A percentile compares a stretch with the other conserved stretches of the same genome.
phyloP scores from a whole-genome alignment of 2,329 filamentous ascomycete genomes.

The Arthrobotrys pseudoclavata region DNA sequence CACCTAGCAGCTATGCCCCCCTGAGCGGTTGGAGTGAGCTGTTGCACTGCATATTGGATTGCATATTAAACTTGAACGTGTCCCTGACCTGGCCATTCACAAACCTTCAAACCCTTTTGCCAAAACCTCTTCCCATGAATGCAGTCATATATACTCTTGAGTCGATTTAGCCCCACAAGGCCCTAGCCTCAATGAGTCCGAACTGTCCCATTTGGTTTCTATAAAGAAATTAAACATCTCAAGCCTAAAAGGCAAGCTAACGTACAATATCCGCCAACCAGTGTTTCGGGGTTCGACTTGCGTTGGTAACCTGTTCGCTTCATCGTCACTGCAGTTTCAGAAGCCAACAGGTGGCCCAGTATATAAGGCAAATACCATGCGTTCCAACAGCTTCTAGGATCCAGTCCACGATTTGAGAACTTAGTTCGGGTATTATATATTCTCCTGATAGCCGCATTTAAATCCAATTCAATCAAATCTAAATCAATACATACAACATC shows the following conservation, averaged over 20 bases:
- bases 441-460: conserved; percentile 23
- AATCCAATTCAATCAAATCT: conserved; percentile 17
- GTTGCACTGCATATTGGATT: conserved; percentile 58
- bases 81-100: conserved; percentile 47
- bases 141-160: conserved; percentile 26
- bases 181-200: conserved; percentile 40
- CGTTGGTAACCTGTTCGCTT: conserved; percentile 42
- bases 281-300: conserved; percentile 40
- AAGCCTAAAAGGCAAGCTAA: conserved; percentile 39
- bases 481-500: conserved; percentile 6
- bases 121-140: conserved; percentile 34
- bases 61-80: conserved; percentile 53
- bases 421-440: conserved; percentile 19
- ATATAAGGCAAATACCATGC: conserved; percentile 42
- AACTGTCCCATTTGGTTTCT: conserved; percentile 48
- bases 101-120: conserved; percentile 36
- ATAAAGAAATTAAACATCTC: conserved; percentile 45
- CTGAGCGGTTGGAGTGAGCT: conserved; percentile 57
- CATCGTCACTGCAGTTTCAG: conserved; percentile 43
- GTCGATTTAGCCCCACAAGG: conserved; percentile 44
- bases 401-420: conserved; percentile 8
- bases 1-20: conserved; percentile 54
- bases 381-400: conserved; percentile 26
- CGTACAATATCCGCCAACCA: conserved; percentile 35
- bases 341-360: conserved; percentile 31